Base-by-base conservation (phyloP, 1,284 basidiomycete genomes). In the Bjerkandera adusta region DNA sequence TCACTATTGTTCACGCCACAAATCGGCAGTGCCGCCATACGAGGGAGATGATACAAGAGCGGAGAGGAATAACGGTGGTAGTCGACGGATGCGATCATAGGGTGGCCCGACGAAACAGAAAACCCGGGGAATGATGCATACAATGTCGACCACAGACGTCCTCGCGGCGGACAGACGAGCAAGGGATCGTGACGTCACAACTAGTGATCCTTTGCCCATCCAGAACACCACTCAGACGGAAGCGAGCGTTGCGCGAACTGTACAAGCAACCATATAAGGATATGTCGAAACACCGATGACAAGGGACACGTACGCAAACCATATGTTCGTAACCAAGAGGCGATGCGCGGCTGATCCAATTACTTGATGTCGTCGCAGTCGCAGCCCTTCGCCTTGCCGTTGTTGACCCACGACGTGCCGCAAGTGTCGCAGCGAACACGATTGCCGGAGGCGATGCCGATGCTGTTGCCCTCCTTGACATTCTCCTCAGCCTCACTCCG, bases 371-470 rank as follows among this genome's bases (percentile, higher is more conserved):
- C 79, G 55, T 73, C 70, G 64, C 86, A 89, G 44, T 76, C 72
- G 63, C 88, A 89, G 36, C 72, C 68, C 52, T 61, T 60, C 55
- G 71, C 68, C 39, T 72, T 68, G 45, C 83, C 84, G 53, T 72
- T 68, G 43, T 82, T 83, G 51, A 86, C 64, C 68, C 71, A 81
- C 33, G 85, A 76, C 56, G 82, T 85, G 49, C 89, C 88, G 58
- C 88, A 91, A 27, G 65, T 65, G 34, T 89, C 81, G 53, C 88
- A 90, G 83, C 88, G 88, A 16, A 67, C 65, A 30, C 88, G 74
- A 25, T 66, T 61, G 12, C 77, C 83, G 46, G 73, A 73, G 48
- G 79, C 77, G 26, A 87, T 81, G 33, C 85, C 84, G 33, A 88
- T 79, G 13, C 60, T 25, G 34, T 47, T 7, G 66, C 57, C 13